Conservation (phyloP, 139 green algal species). For the Tetraselmis chui region DNA sequence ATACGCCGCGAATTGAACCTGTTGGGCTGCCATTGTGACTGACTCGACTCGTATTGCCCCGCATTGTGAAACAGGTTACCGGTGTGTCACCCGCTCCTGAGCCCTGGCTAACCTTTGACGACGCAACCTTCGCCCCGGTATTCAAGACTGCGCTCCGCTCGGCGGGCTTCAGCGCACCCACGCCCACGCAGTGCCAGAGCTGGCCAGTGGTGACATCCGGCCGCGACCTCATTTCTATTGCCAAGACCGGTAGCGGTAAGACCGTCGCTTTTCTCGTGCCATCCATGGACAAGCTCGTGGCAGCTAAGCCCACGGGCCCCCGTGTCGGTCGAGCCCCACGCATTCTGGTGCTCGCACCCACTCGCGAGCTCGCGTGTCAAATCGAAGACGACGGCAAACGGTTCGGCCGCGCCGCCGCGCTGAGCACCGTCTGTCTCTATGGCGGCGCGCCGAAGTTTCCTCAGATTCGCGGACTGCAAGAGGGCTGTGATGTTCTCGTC, state of each 20-base stretch:
- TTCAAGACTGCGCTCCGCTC: no score
- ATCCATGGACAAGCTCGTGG: slow-evolving; percentile 34
- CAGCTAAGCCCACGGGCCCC: slow-evolving; percentile 5
- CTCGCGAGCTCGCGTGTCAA: slow-evolving; percentile 38
- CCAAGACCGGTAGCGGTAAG: slow-evolving; percentile 40
- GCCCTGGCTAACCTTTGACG: no score
- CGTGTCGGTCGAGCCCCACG: slow-evolving; percentile 34
- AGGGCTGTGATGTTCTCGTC: slow-evolving; percentile 46
- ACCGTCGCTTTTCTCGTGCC: slow-evolving; percentile 48
- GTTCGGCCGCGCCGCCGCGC: slow-evolving; percentile 41
- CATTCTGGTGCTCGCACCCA: slow-evolving; percentile 40
- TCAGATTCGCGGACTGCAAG: slow-evolving; percentile 43
- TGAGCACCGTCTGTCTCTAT: slow-evolving; percentile 33
- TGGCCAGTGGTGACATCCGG: slow-evolving; percentile 40
- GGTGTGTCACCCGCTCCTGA: no score
- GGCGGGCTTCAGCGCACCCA: slow-evolving; percentile 53
- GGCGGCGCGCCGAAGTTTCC: slow-evolving; percentile 34
- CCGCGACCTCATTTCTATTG: slow-evolving; percentile 36
- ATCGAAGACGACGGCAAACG: slow-evolving; percentile 39
- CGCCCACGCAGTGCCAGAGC: slow-evolving; percentile 41
- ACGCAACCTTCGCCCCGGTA: no score
- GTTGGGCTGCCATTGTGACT: no score
- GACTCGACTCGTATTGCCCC: no score
- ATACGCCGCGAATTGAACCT: no score
- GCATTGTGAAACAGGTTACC: no score